phyloP scores from a whole-genome alignment of 2,329 filamentous ascomycete species.

The Curvularia sp. region DNA sequence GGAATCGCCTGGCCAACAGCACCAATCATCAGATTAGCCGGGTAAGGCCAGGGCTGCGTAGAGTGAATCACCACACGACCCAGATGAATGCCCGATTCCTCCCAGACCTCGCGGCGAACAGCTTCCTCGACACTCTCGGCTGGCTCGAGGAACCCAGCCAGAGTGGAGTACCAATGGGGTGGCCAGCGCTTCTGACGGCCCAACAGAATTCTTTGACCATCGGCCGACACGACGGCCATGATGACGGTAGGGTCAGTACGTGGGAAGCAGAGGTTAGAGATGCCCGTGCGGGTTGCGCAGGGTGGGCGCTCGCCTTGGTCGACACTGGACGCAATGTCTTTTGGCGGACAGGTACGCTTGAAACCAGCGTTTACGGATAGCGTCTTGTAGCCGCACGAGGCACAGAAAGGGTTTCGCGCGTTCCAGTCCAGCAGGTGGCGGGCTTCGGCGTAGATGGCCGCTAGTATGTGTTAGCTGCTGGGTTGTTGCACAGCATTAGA shows the following conservation, averaged over 20 bases:
- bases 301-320: constrained; percentile 63
- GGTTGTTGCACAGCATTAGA: neutral
- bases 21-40: constrained; percentile 61
- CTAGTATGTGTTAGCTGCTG: constrained; percentile 55
- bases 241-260: constrained; percentile 95
- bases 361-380: constrained; percentile 79
- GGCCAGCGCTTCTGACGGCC: constrained; percentile 88
- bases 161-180: constrained; percentile 82
- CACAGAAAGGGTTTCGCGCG: constrained; percentile 87
- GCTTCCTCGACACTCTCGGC: constrained; percentile 61
- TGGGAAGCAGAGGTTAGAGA: constrained; percentile 92
- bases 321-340: constrained; percentile 63
- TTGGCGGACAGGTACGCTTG: constrained; percentile 79
- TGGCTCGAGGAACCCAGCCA: constrained; percentile 65
- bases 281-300: constrained; percentile 80
- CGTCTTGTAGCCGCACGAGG: constrained; percentile 82
- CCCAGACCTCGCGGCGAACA: constrained; percentile 60
- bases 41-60: constrained; percentile 62
- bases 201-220: constrained; percentile 78
- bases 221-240: constrained; percentile 84
- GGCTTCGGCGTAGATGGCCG: constrained; percentile 88
- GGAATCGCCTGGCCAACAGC: constrained; percentile 87
- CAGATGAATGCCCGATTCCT: constrained; percentile 57
- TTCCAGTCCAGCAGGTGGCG: constrained; percentile 95
- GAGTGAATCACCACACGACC: constrained; percentile 60